Percentiles rank a stretch among this genome's conserved stretches.
Conservation (phyloP, 2,329 filamentous ascomycete species). For the Akanthomyces muscarius region DNA sequence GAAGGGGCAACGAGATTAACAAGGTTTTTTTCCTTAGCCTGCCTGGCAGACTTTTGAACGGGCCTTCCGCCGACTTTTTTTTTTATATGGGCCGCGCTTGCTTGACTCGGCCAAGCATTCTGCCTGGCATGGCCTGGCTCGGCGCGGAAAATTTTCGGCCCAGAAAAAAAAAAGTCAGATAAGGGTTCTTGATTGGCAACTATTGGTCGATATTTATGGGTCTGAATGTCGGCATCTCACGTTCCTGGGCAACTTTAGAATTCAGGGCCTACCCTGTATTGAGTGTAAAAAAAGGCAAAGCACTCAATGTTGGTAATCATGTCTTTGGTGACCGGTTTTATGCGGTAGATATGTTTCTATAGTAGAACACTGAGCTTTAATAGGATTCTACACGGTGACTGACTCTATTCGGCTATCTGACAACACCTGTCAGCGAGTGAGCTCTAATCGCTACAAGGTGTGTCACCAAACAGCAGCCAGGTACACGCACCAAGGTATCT, state of each 20-base stretch:
- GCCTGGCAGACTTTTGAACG: slow-evolving; percentile 15
- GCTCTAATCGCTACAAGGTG: too few relatives aligned
- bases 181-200: not conserved
- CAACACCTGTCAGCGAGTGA: too few relatives aligned
- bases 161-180: not conserved
- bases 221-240: not conserved
- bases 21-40: slow-evolving; percentile 23
- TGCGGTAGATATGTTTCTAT: not conserved
- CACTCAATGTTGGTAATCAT: not conserved
- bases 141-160: not conserved
- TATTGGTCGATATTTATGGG: slow-evolving; percentile 4
- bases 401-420: too few relatives aligned
- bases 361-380: too few relatives aligned
- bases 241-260: not conserved
- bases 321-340: not conserved
- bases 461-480: too few relatives aligned
- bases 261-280: not conserved
- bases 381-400: too few relatives aligned
- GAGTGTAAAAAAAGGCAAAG: not conserved
- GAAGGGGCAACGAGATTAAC: slow-evolving; percentile 17
- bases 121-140: not conserved
- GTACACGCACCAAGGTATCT: too few relatives aligned
- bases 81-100: slow-evolving; percentile 21
- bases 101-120: not conserved
- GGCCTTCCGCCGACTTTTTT: slow-evolving; percentile 21